Conservation (phyloP, 2,329 filamentous ascomycete genomes). For the Xylariaceae sp. region DNA sequence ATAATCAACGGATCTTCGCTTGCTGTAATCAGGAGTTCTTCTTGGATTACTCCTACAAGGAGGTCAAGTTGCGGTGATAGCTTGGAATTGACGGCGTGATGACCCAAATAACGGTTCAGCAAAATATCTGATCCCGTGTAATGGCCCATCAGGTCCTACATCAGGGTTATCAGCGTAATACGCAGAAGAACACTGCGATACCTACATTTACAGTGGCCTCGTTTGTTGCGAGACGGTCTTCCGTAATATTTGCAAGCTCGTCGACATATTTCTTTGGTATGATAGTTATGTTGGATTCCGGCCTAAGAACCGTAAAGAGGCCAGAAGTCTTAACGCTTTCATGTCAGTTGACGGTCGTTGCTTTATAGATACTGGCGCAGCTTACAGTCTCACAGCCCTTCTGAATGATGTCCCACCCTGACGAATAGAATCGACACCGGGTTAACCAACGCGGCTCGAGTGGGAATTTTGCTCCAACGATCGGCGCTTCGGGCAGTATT, state of each 20-base stretch:
- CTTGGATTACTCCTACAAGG: constrained; percentile 1
- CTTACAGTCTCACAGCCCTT: constrained; percentile 3
- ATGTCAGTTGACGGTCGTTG: neutral
- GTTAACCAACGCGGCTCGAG: constrained; percentile 10
- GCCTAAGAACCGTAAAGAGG: constrained; percentile 9
- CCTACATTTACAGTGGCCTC: constrained; percentile 11
- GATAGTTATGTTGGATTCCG: constrained; percentile 8
- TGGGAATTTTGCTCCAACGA: neutral
- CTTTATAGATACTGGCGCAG: neutral
- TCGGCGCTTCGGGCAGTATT: constrained; percentile 5
- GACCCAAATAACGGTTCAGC: neutral
- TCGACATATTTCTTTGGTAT: constrained; percentile 17
- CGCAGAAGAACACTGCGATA: neutral
- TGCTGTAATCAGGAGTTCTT: constrained; percentile 10
- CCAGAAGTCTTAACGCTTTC: neutral
- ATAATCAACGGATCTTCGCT: constrained; percentile 9
- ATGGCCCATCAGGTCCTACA: constrained; percentile 7
- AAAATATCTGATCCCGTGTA: constrained; percentile 4
- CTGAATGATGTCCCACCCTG: constrained; percentile 9
- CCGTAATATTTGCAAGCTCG: constrained; percentile 7
- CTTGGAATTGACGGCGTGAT: constrained; percentile 10
- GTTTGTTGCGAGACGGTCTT: constrained; percentile 5
- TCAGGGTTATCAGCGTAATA: neutral
- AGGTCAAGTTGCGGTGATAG: constrained; percentile 1
- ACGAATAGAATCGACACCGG: constrained; percentile 9